phyloP scores from a whole-genome alignment of 2,329 filamentous ascomycete genomes.

The Hirsutella minnesotensis region DNA sequence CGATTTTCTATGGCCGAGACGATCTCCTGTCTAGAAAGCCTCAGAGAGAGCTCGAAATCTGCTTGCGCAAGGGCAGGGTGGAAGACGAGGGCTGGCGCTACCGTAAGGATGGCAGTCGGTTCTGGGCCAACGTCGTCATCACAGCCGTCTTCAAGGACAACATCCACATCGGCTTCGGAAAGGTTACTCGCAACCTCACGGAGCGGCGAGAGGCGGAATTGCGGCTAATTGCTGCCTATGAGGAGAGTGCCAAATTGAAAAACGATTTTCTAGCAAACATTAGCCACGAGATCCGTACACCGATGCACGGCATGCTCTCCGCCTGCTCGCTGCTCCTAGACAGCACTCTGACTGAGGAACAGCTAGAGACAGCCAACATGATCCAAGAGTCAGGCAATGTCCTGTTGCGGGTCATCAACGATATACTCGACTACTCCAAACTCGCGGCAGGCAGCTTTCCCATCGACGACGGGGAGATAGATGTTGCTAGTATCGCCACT shows the following conservation, averaged over 20 bases:
- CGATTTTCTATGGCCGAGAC: too few relatives aligned
- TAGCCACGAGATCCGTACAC: too few relatives aligned
- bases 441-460: constrained; percentile 47
- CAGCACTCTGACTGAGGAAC: constrained; percentile 37
- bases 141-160: constrained; percentile 40
- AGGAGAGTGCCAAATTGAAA: constrained; percentile 48
- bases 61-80: constrained; percentile 40
- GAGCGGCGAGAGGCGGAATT: constrained; percentile 42
- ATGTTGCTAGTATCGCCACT: constrained; percentile 30
- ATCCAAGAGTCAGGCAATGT: constrained; percentile 48
- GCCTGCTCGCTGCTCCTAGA: constrained; percentile 44
- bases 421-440: too few relatives aligned
- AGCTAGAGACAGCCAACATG: constrained; percentile 43
- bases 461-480: constrained; percentile 39
- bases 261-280: too few relatives aligned
- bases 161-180: constrained; percentile 43
- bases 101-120: constrained; percentile 42
- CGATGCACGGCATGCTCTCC: too few relatives aligned
- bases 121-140: constrained; percentile 51
- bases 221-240: constrained; percentile 44
- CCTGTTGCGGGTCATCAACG: constrained; percentile 48
- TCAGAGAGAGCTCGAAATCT: constrained; percentile 35
- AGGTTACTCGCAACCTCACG: constrained; percentile 45
- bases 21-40: constrained; percentile 38
- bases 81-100: constrained; percentile 51